Conservation (phyloP, 1,139 yeast species). For the Meyerozyma smithsonii region DNA sequence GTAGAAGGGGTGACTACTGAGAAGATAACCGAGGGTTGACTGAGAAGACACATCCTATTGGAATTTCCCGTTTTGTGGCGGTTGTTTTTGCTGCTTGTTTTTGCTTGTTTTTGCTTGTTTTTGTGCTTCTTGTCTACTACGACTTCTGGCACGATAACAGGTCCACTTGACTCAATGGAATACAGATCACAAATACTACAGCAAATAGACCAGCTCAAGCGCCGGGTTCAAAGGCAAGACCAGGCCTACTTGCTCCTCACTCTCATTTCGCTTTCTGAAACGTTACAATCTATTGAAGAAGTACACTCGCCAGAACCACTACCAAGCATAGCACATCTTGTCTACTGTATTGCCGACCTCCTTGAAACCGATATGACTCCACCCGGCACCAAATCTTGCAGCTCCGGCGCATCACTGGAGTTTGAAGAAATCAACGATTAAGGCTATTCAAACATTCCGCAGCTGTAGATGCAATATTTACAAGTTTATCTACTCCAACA, state of each 20-base stretch:
- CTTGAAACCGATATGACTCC: not conserved
- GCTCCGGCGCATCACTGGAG: no score
- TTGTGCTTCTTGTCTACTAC: no score
- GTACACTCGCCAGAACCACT: not conserved
- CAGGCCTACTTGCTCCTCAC: not conserved
- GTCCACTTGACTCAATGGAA: no score
- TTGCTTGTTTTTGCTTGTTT: no score
- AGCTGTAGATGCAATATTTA: constrained; percentile 2
- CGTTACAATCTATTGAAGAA: not conserved
- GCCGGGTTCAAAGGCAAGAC: not conserved
- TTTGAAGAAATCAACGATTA: no score
- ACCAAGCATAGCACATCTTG: not conserved
- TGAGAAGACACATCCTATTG: no score
- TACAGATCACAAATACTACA: not conserved
- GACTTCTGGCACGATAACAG: no score
- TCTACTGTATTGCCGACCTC: not conserved
- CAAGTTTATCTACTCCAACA: constrained; percentile 58
- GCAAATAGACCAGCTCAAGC: not conserved
- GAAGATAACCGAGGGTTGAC: no score
- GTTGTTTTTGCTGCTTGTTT: no score
- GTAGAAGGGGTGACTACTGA: no score
- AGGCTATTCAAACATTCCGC: not conserved
- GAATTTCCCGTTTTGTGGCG: no score
- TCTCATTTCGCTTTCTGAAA: not conserved
- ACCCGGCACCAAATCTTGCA: no score